phyloP scores from a whole-genome alignment of 2,329 filamentous ascomycete genomes.

The Microcera coccophila region DNA sequence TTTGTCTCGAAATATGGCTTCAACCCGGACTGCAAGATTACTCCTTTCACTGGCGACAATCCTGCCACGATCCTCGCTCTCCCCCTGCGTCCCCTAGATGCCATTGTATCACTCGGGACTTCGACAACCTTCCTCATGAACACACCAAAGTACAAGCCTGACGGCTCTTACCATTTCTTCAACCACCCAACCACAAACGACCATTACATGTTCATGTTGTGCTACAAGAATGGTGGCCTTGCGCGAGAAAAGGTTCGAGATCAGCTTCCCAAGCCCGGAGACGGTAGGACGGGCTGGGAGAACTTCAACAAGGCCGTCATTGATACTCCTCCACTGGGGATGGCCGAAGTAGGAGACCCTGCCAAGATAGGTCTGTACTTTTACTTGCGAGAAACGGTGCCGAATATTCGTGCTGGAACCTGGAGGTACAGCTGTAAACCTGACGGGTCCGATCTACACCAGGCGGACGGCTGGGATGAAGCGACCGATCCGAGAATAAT shows the following conservation, averaged over 20 bases:
- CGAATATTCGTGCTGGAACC: conserved; percentile 79
- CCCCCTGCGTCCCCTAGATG: conserved; percentile 80
- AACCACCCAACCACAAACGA: conserved; percentile 89
- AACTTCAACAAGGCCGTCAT: conserved; percentile 73
- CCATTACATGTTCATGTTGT: conserved; percentile 99
- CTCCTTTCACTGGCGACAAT: conserved; percentile 93
- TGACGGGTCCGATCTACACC: conserved; percentile 50
- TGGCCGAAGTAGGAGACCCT: conserved; percentile 47
- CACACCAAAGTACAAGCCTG: conserved; percentile 83
- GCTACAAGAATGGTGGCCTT: conserved; percentile 96
- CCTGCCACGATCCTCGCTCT: conserved; percentile 90
- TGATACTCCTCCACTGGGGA: conserved; percentile 64
- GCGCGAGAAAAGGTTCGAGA: conserved; percentile 89
- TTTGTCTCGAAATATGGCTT: conserved; percentile 79
- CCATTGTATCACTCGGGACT: conserved; percentile 91
- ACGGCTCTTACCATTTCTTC: conserved; percentile 94
- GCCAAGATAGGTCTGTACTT: conserved; percentile 93
- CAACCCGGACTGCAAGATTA: conserved; percentile 66
- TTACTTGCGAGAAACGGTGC: conserved; percentile 90
- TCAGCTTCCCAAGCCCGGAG: conserved; percentile 57
- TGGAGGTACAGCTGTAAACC: conserved; percentile 71
- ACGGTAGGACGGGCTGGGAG: conserved; percentile 61
- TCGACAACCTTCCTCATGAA: conserved; percentile 98
- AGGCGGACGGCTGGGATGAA: conserved; percentile 41
- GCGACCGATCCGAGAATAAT: conserved; percentile 78